Evolutionary conservation across 768 basidiomycete species (phyloP).

Genomic region (Hortiboletus campestris): DNA sequence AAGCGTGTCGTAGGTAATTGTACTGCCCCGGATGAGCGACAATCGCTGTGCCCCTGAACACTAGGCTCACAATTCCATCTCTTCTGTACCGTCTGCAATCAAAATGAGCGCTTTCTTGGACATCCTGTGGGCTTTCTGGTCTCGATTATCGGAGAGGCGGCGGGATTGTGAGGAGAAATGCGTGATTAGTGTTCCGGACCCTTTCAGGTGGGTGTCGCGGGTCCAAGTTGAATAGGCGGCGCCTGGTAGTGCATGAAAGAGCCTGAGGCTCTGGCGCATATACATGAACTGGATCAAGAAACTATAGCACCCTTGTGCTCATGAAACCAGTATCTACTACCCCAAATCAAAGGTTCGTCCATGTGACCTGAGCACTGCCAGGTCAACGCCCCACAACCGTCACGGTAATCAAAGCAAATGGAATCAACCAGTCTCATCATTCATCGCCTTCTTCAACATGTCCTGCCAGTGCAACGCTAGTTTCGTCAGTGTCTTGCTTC

Average conservation of each 20-base stretch:
- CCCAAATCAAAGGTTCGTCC: background rate
- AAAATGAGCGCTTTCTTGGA: constrained; percentile 57
- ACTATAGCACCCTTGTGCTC: background rate
- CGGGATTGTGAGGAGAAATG: background rate
- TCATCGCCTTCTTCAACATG: constrained; percentile 59
- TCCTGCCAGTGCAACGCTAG: constrained; percentile 85
- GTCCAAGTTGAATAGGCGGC: background rate
- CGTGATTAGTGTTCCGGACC: background rate
- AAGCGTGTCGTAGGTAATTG: constrained; percentile 79
- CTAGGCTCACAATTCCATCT: constrained; percentile 69
- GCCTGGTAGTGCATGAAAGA: background rate
- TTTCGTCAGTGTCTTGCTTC: constrained; percentile 71
- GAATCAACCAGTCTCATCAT: constrained; percentile 40
- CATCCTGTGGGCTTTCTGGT: constrained; percentile 9
- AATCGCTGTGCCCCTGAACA: background rate
- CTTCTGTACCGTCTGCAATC: constrained; percentile 81
- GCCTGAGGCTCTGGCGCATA: background rate
- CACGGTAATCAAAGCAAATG: background rate
- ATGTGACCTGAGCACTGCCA: background rate
- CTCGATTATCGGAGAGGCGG: background rate
- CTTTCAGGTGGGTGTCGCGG: background rate
- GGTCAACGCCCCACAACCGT: background rate
- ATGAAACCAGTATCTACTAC: background rate
- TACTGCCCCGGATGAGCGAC: constrained; percentile 41
- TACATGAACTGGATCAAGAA: constrained; percentile 1